Conservation (phyloP, 129 eudicot genomes). For the Escallonia herrerae region DNA sequence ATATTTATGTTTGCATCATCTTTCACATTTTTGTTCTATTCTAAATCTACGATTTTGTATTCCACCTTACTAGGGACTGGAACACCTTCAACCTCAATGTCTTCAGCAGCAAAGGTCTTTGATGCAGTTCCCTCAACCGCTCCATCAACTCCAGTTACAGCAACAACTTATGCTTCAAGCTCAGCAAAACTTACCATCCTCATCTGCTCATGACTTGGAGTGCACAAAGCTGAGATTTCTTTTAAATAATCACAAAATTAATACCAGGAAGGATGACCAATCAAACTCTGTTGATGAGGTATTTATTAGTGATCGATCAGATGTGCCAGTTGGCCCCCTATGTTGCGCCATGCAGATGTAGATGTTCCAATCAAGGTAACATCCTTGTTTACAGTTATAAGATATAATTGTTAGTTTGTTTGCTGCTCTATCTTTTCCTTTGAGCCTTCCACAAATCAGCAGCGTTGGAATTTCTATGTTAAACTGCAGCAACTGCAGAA, state of each 20-base stretch:
- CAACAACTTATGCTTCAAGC: constrained; percentile 27
- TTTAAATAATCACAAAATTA: constrained; percentile 6
- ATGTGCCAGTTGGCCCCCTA: constrained; percentile 18
- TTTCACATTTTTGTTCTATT: not conserved
- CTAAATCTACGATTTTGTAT: not conserved
- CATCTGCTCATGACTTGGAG: constrained; percentile 12
- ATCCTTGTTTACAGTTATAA: not conserved
- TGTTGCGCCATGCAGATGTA: constrained; percentile 17
- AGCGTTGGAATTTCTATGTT: not conserved
- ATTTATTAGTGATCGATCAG: constrained; percentile 14
- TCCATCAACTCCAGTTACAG: constrained; percentile 31
- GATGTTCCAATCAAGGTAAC: constrained; percentile 18
- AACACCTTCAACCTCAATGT: constrained; percentile 34
- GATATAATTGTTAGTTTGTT: not conserved
- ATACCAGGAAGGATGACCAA: constrained; percentile 16
- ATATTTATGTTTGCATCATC: not conserved
- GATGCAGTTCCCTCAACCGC: constrained; percentile 30
- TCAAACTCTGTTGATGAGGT: constrained; percentile 9
- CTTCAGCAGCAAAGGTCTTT: constrained; percentile 36
- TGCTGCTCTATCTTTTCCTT: not conserved
- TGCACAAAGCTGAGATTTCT: constrained; percentile 12
- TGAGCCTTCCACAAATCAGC: not conserved
- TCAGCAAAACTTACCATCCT: constrained; percentile 21
- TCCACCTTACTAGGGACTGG: constrained; percentile 29
- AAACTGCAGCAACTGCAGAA: constrained; percentile 8